Evolutionary conservation across 2,329 filamentous ascomycete species (phyloP), one percentile per base, ranked within the genome.

Genomic region (Shiraia sp.): DNA sequence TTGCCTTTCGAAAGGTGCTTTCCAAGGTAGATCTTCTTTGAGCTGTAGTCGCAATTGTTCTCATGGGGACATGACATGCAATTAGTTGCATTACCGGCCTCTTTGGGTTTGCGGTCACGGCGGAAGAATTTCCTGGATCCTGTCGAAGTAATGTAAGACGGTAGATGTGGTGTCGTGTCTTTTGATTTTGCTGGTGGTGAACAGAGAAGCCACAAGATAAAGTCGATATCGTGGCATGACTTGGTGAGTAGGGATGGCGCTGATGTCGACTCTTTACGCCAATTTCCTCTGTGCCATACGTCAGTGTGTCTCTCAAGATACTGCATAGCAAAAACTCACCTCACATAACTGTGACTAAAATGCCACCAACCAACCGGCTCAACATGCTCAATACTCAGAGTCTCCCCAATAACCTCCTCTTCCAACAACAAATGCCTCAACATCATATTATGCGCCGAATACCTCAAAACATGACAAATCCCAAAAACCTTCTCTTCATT

Each of bases 291-390:
- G 19, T n/a, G 40, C 12, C 26, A 9, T 3, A 10, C 6, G 13
- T 46, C n/a, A 51, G 53, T 25, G 45, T 25, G 10, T 2, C 19
- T 5, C 15, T 15, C n/a, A 0, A 8, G 22, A 10, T 6, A 17
- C 10, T 22, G 12, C 16, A 25, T 6, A 29, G 3, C 10, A n/a
- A 10, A 13, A n/a, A 28, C 64, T 37, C 68, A 79, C 76, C 82
- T 81, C 25, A 97, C 92, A 37, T 66, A 69, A 27, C 37, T 53
- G 39, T 66, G 64, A n/a, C 36, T 45, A 65, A 95, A 97, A 67
- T 97, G 93, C 89, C 90, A 97, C 85, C 87, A 95, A 1, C 93
- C 93, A 0, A 99, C 86, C 0, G 93, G 93, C 68, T 97, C 93
- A 0, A 89, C 93, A 69, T 97, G 93, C 50, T 95, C 88, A 27